These are phyloP conservation scores for Trapa incisa DNA, from an alignment of 345 rosid genomes.

Conservation along the genomic window DNA sequence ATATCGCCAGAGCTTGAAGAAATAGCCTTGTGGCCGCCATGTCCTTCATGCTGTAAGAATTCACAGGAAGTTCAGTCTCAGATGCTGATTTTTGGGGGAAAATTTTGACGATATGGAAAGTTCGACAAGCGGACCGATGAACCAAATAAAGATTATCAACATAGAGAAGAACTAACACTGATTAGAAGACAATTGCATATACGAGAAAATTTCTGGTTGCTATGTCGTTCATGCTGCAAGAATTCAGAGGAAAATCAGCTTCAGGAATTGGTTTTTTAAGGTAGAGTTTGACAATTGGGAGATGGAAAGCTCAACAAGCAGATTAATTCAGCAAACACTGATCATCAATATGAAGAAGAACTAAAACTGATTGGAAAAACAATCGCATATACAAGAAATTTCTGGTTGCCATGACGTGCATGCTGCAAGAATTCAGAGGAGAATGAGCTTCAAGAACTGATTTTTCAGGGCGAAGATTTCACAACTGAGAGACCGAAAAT, in stretches of 20 bases:
- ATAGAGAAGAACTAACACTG: neutral
- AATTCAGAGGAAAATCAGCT: conserved; percentile 3
- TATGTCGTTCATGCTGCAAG: neutral
- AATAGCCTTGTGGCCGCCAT: conserved; percentile 5
- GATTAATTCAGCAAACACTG: neutral
- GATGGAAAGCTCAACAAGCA: neutral
- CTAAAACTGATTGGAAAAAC: neutral
- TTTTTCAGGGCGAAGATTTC: neutral
- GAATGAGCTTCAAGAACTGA: neutral
- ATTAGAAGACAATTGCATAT: neutral
- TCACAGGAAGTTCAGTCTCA: neutral
- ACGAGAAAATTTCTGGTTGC: neutral
- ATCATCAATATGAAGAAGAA: neutral
- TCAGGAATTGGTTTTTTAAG: neutral
- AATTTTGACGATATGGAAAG: neutral
- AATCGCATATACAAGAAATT: neutral
- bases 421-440: conserved; percentile 6
- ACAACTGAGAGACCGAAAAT: neutral
- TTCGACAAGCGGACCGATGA: neutral
- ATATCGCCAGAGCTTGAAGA: conserved; percentile 20
- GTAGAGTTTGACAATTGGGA: neutral
- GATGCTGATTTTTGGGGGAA: neutral
- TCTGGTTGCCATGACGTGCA: too few relatives aligned
- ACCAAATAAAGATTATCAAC: neutral
- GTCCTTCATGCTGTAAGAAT: conserved; percentile 1